A percentile compares a stretch with the other conserved stretches of the same genome.
Evolutionary conservation across 768 basidiomycete genomes (phyloP).

Genomic region (Obba rivulosa): DNA sequence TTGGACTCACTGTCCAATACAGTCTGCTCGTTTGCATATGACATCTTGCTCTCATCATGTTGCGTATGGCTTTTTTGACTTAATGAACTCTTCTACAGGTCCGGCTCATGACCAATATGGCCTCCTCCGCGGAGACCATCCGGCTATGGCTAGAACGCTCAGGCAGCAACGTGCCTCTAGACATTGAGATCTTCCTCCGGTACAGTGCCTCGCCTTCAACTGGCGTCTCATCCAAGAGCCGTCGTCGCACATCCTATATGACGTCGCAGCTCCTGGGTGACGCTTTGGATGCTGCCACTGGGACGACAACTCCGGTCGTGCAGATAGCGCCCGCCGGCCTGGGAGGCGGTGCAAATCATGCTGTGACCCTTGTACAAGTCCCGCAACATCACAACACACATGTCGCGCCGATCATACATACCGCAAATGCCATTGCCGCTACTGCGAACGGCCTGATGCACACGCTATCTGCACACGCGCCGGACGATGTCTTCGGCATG

Average conservation of each 20-base stretch:
- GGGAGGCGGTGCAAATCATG: neutral
- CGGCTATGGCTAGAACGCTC: constrained; percentile 82
- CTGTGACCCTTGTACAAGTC: neutral
- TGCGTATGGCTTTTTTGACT: neutral
- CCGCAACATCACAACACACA: constrained; percentile 1
- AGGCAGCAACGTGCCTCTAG: constrained; percentile 62
- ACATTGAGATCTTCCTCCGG: constrained; percentile 75
- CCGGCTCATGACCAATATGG: constrained; percentile 64
- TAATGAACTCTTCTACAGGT: constrained; percentile 42
- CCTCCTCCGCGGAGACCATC: constrained; percentile 70
- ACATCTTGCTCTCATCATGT: neutral
- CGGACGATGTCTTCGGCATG: constrained; percentile 14
- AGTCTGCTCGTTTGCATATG: no score
- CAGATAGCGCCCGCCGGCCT: neutral
- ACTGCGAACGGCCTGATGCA: neutral
- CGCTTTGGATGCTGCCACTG: constrained; percentile 2
- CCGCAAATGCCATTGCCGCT: neutral
- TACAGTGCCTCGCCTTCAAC: neutral
- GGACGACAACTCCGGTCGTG: constrained; percentile 9
- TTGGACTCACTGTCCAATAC: no score
- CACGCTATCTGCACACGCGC: neutral
- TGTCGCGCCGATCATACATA: constrained; percentile 5
- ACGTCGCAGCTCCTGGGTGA: neutral
- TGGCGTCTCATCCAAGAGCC: neutral
- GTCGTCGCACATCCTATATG: constrained; percentile 5